Evolutionary conservation across 495 filamentous ascomycete species (phyloP).

Genomic region (Penicillium argentinense): DNA sequence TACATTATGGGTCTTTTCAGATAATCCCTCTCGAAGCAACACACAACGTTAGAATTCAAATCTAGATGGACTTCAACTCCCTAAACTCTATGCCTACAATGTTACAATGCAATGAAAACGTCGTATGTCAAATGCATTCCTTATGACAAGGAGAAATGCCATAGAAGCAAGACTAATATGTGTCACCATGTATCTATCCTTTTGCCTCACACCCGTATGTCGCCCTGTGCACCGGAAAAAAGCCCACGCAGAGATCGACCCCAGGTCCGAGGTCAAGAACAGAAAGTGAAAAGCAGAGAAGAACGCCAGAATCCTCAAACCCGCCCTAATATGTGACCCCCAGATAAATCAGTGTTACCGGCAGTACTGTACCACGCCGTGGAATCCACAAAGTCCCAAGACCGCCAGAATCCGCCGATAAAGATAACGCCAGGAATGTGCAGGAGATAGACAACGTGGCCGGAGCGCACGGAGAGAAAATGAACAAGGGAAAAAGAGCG

Average conservation of each 20-base stretch:
- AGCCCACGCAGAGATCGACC: not conserved
- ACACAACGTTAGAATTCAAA: no score
- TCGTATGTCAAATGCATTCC: not conserved
- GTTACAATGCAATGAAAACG: no score
- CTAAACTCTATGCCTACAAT: no score
- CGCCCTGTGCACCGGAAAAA: slow-evolving; percentile 4
- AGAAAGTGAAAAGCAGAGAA: not conserved
- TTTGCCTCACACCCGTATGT: slow-evolving; percentile 8
- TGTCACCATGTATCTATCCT: slow-evolving; percentile 13
- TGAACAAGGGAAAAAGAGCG: not conserved
- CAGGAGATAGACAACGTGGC: not conserved
- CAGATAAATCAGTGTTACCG: not conserved
- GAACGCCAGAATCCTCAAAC: not conserved
- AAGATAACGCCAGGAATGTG: not conserved
- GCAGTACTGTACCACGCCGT: not conserved
- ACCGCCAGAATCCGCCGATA: not conserved
- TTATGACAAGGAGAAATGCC: not conserved
- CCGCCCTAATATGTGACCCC: not conserved
- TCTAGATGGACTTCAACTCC: no score
- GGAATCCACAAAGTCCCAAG: not conserved
- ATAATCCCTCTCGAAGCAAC: no score
- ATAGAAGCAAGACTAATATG: slow-evolving; percentile 1
- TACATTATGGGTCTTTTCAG: no score
- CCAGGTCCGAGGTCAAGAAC: not conserved
- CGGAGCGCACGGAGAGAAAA: not conserved